A percentile compares a stretch with the other conserved stretches of the same genome.
Conservation (phyloP, 495 filamentous ascomycete species). For the Clavariopsis aquatica region DNA sequence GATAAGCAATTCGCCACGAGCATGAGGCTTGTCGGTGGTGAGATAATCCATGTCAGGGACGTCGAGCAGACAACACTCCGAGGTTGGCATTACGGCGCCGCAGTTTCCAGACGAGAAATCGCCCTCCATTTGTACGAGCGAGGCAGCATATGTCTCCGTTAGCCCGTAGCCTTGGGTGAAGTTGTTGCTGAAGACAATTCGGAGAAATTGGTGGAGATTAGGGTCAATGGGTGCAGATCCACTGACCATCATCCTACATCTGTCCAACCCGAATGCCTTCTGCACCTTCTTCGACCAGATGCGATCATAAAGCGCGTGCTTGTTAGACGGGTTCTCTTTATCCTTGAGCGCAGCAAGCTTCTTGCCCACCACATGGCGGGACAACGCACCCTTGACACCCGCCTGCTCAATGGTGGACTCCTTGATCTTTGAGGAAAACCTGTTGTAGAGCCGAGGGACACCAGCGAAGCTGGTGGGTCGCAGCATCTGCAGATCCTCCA, state of each 20-base stretch:
- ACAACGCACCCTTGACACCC: constrained; percentile 80
- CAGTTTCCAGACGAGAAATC: constrained; percentile 82
- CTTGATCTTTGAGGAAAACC: constrained; percentile 81
- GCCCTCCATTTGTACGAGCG: constrained; percentile 63
- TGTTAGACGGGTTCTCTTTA: constrained; percentile 63
- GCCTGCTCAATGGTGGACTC: constrained; percentile 73
- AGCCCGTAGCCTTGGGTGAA: constrained; percentile 91
- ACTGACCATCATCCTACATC: constrained; percentile 71
- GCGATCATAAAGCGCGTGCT: constrained; percentile 84
- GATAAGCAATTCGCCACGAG: constrained; percentile 86
- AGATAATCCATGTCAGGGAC: constrained; percentile 96
- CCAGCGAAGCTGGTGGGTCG: constrained; percentile 82
- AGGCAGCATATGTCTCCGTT: constrained; percentile 89
- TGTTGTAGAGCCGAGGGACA: constrained; percentile 89
- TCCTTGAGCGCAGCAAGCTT: constrained; percentile 80
- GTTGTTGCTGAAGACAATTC: constrained; percentile 74
- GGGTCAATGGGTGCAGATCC: constrained; percentile 92
- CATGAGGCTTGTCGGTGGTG: constrained; percentile 84
- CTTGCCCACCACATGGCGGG: constrained; percentile 71
- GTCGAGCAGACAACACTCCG: constrained; percentile 80
- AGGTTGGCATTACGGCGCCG: constrained; percentile 63
- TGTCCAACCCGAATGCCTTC: constrained; percentile 77
- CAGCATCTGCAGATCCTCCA: constrained; percentile 89
- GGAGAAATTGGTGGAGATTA: constrained; percentile 81
- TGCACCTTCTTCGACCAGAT: constrained; percentile 90